Evolutionary conservation across 192 early-diverging fungal genomes (phyloP).

Genomic region (Backusella circina): DNA sequence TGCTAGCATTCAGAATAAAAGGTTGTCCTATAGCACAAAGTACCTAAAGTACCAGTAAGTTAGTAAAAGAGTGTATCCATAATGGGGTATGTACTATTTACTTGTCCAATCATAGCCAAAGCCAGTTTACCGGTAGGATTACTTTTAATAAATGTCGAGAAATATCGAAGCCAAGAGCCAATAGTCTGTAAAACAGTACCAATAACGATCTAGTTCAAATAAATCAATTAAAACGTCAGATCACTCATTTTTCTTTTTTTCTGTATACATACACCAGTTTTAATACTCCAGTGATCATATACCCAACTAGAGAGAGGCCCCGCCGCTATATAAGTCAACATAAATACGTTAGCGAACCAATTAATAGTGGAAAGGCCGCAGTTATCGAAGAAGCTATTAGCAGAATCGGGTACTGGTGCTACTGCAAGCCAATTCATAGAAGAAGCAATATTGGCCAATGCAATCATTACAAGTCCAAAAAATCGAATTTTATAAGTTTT

Average conservation of each 20-base stretch:
- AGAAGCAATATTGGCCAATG: slow-evolving; percentile 40
- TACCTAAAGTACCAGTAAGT: not conserved
- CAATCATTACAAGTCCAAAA: slow-evolving; percentile 41
- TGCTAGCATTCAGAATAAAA: slow-evolving; percentile 51
- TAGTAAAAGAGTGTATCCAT: not conserved
- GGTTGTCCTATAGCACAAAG: slow-evolving; percentile 44
- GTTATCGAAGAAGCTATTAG: slow-evolving; percentile 34
- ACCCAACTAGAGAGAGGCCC: slow-evolving; percentile 37
- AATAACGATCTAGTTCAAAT: slow-evolving; percentile 31
- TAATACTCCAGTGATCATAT: slow-evolving; percentile 39
- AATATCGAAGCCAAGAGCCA: slow-evolving; percentile 46
- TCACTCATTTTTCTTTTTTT: not conserved
- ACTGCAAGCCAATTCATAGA: slow-evolving; percentile 43
- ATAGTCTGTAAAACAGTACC: slow-evolving; percentile 38
- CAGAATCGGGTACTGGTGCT: slow-evolving; percentile 37
- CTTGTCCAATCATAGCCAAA: slow-evolving; percentile 48
- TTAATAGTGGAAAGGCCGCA: slow-evolving; percentile 31
- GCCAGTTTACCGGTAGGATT: slow-evolving; percentile 32
- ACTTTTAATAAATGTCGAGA: slow-evolving; percentile 35
- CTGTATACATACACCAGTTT: slow-evolving; percentile 23
- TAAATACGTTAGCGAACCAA: slow-evolving; percentile 41
- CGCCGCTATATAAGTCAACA: slow-evolving; percentile 41
- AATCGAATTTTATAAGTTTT: slow-evolving; percentile 40
- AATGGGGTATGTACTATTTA: not conserved
- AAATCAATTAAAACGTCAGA: not conserved